Evolutionary conservation across 2,329 filamentous ascomycete genomes (phyloP).

Genomic region (Ascochyta lentis): DNA sequence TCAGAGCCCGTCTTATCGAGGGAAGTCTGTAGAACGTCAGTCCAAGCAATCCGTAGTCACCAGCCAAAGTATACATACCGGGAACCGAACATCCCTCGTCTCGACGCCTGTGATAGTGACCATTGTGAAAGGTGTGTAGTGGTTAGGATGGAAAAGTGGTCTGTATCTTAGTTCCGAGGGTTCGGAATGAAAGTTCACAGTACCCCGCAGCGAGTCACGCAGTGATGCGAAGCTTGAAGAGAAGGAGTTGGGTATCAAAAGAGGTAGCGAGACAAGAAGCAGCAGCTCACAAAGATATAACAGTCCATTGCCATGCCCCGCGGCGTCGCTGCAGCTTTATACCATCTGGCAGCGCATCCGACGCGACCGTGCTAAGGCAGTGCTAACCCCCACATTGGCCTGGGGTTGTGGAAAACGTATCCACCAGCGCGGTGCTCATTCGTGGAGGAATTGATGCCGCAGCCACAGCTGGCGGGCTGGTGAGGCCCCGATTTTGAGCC

Average conservation of each 20-base stretch:
- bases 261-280: neutral
- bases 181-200: constrained; percentile 5
- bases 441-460: constrained; percentile 28
- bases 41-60: too few species aligned
- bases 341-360: neutral
- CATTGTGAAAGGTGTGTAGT: constrained; percentile 33
- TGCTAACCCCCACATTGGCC: constrained; percentile 5
- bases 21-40: constrained; percentile 65
- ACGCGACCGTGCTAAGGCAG: neutral
- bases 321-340: constrained; percentile 1
- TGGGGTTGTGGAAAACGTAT: constrained; percentile 4
- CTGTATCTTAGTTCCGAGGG: constrained; percentile 7
- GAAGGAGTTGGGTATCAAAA: neutral
- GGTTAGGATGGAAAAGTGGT: neutral
- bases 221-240: too few species aligned
- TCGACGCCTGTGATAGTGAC: constrained; percentile 55
- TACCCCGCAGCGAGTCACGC: neutral
- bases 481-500: constrained; percentile 8
- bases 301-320: neutral
- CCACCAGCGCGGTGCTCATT: constrained; percentile 18
- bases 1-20: constrained; percentile 96
- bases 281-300: neutral
- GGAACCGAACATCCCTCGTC: constrained; percentile 59
- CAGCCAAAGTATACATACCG: constrained; percentile 41
- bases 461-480: constrained; percentile 7